These are phyloP conservation scores for Aspergillus avenaceus DNA, from an alignment of 495 filamentous ascomycete species.

Conservation along the genomic window DNA sequence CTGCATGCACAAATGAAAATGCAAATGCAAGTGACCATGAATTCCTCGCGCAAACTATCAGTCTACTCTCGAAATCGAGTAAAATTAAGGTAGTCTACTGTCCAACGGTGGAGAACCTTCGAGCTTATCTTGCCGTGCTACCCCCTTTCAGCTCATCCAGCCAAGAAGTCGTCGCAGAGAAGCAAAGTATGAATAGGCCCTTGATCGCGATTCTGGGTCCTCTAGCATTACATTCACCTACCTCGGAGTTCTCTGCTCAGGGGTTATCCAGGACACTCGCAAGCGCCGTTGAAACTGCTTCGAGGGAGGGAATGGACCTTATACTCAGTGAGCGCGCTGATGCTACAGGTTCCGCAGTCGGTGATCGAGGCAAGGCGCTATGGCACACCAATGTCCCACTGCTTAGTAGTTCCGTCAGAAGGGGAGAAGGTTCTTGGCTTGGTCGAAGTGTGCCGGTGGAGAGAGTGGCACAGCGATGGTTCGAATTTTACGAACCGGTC, in stretches of 20 bases:
- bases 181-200: slow-evolving; percentile 11
- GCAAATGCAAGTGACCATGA: slow-evolving; percentile 22
- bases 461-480: slow-evolving; percentile 69
- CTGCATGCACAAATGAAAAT: slow-evolving; percentile 18
- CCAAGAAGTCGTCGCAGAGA: neutral
- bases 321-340: slow-evolving; percentile 42
- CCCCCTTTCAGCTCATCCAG: slow-evolving; percentile 6
- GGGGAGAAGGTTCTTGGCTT: slow-evolving; percentile 56
- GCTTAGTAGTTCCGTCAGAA: slow-evolving; percentile 55
- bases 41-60: slow-evolving; percentile 61
- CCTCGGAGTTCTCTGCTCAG: slow-evolving; percentile 79
- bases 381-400: slow-evolving; percentile 59
- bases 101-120: slow-evolving; percentile 69
- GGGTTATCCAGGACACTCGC: slow-evolving; percentile 70
- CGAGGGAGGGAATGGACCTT: slow-evolving; percentile 25
- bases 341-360: slow-evolving; percentile 21
- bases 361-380: slow-evolving; percentile 31
- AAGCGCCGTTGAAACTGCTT: slow-evolving; percentile 61
- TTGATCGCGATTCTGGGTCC: slow-evolving; percentile 63
- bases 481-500: slow-evolving; percentile 43
- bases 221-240: slow-evolving; percentile 63
- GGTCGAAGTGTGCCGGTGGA: slow-evolving; percentile 65
- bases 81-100: slow-evolving; percentile 66
- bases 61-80: slow-evolving; percentile 62
- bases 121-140: slow-evolving; percentile 65